Evolutionary conservation across 257 asterid species (phyloP), one percentile per base, ranked within the genome.

Genomic region (Solanum habrochaites): DNA sequence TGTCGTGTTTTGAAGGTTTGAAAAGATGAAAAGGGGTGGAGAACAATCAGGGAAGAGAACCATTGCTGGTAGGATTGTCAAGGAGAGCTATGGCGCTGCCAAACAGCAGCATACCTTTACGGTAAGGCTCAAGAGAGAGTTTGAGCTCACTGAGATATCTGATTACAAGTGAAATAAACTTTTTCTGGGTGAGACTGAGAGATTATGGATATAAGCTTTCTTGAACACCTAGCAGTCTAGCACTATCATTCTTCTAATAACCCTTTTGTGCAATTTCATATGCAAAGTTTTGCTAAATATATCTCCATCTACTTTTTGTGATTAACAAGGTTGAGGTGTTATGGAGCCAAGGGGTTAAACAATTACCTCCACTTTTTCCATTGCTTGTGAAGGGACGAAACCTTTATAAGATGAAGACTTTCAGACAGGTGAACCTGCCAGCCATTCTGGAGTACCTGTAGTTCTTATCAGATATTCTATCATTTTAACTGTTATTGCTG

Each of bases 21-120:
- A 92, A 89, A 92, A 92, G 85, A 85, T 80, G 87, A 86, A 85
- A 58, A 90, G 95, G 85, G 89, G 88, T 62, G 94, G 94, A 86
- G 83, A 83, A 42, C 82, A 66, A 80, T 72, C 85, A 71, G 96
- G 93, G 64, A 91, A 88, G 85, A 92, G 98, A 90, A 94, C 94
- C 86, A 87, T 95, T 62, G 95, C 92, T 85, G 98, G 98, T 86
- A 91, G 94, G 91, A 83, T 95, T 87, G 91, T 95, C 83, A 95
- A 92, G 88, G 98, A 95, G 91, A 95, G 96, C 87, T 94, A 94
- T 78, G 98, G 98, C 74, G 91, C 94, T 87, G 94, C 96, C 70
- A 95, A 88, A 86, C 98, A 95, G 87, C 98, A 95, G 82, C 98
- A 95, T 91, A 94, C 98, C 87, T 95, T 95, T 95, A 95, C 96